phyloP scores from a whole-genome alignment of 257 asterid species.

The Salvia rosmarinus region DNA sequence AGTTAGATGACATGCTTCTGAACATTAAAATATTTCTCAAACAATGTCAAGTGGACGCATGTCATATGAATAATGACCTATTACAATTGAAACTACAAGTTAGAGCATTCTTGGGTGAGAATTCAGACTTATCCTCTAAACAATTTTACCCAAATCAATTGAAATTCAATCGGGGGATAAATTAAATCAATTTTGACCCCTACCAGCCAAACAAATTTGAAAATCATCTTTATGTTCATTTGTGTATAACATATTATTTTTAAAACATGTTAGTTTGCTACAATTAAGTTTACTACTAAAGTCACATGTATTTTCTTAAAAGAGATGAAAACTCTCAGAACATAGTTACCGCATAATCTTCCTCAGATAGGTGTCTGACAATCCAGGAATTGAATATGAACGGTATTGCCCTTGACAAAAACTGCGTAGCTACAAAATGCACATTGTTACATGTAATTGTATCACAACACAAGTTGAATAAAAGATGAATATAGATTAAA shows the following conservation, averaged over 20 bases:
- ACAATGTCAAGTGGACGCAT: background rate
- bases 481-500: background rate
- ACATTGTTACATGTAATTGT: slow-evolving; percentile 7
- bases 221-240: background rate
- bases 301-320: background rate
- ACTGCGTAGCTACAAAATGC: slow-evolving; percentile 76
- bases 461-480: background rate
- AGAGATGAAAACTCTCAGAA: background rate
- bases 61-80: background rate
- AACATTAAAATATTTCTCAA: background rate
- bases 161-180: background rate
- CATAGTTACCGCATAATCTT: slow-evolving; percentile 72
- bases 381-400: slow-evolving; percentile 94
- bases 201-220: background rate
- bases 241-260: background rate
- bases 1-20: slow-evolving; percentile 4
- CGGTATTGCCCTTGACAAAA: slow-evolving; percentile 90
- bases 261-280: background rate
- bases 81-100: background rate
- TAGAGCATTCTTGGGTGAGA: background rate
- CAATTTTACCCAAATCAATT: background rate
- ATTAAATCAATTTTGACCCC: background rate
- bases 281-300: background rate
- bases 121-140: background rate
- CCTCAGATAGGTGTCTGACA: slow-evolving; percentile 75